Percentiles rank a stretch among this genome's conserved stretches.
phyloP scores from a whole-genome alignment of 345 rosid species.

The Eucalyptus curtisii region DNA sequence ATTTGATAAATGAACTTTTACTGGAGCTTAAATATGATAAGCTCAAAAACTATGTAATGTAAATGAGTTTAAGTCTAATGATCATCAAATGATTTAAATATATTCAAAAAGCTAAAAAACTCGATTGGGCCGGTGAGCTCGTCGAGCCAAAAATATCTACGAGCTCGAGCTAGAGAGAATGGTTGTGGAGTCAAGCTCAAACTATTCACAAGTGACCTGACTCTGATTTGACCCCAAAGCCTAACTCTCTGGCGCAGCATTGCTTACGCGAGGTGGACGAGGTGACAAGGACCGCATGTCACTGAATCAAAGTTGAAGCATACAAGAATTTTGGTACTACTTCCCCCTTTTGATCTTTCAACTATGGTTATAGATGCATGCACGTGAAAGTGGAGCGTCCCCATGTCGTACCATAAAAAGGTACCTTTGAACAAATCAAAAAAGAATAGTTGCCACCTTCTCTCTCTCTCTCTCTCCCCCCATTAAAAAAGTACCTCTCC shows the following conservation, averaged over 20 bases:
- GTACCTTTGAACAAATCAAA: background rate
- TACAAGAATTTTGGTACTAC: background rate
- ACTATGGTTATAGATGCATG: background rate
- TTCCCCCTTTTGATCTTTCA: background rate
- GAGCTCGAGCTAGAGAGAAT: background rate
- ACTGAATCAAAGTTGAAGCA: background rate
- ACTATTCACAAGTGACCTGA: background rate
- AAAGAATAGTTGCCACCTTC: background rate
- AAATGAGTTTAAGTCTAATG: background rate
- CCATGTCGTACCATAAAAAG: background rate
- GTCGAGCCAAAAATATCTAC: background rate
- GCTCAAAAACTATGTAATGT: background rate
- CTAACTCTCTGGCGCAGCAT: background rate
- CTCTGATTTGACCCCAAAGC: background rate
- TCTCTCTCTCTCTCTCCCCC: background rate
- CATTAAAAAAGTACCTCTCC: background rate
- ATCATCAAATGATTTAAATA: background rate
- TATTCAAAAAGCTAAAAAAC: background rate
- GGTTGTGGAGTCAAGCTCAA: background rate
- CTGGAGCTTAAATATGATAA: background rate
- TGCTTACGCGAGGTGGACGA: background rate
- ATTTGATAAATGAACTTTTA: background rate
- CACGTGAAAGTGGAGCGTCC: background rate
- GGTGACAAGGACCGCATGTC: background rate
- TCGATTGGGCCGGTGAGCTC: accelerated